Percentiles rank a stretch among this genome's conserved stretches.
Conservation (phyloP, 2,329 filamentous ascomycete species). For the Neopestalotiopsis sp. region DNA sequence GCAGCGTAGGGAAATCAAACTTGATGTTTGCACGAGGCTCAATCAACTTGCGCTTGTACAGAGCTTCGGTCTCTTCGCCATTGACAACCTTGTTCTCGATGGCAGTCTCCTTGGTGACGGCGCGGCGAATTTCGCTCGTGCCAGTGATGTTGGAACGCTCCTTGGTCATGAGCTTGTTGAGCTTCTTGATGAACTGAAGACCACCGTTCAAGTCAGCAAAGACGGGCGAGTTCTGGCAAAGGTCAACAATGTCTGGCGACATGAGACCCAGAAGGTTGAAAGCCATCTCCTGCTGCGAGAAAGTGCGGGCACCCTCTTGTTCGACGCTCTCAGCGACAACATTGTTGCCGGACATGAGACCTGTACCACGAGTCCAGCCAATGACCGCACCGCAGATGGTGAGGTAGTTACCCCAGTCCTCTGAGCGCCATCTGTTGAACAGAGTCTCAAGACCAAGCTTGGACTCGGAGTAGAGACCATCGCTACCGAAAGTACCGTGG, state of each 20-base stretch:
- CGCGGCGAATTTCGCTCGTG: slow-evolving; percentile 89
- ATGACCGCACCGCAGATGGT: slow-evolving; percentile 98
- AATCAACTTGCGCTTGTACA: slow-evolving; percentile 94
- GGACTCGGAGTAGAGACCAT: slow-evolving; percentile 97
- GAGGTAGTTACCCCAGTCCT: slow-evolving; percentile 96
- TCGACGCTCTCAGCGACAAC: slow-evolving; percentile 96
- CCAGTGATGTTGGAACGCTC: slow-evolving; percentile 94
- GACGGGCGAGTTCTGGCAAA: slow-evolving; percentile 94
- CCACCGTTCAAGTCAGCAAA: slow-evolving; percentile 98
- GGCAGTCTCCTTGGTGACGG: slow-evolving; percentile 92
- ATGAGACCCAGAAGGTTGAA: slow-evolving; percentile 97
- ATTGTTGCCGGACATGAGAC: slow-evolving; percentile 98
- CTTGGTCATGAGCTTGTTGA: slow-evolving; percentile 92
- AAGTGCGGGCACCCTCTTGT: slow-evolving; percentile 94
- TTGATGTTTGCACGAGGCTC: slow-evolving; percentile 97
- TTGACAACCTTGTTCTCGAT: slow-evolving; percentile 98
- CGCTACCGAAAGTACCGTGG: slow-evolving; percentile 97
- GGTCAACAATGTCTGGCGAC: slow-evolving; percentile 90
- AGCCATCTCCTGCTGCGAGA: slow-evolving; percentile 99
- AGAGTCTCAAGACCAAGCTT: slow-evolving; percentile 96
- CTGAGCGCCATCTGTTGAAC: slow-evolving; percentile 98
- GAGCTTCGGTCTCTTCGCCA: slow-evolving; percentile 85
- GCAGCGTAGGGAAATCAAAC: slow-evolving; percentile 89
- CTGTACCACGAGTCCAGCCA: slow-evolving; percentile 97
- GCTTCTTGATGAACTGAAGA: slow-evolving; percentile 93